Evolutionary conservation across 2,329 filamentous ascomycete species (phyloP), one percentile per base, ranked within the genome.

Genomic region (Neofusicoccum parvum): DNA sequence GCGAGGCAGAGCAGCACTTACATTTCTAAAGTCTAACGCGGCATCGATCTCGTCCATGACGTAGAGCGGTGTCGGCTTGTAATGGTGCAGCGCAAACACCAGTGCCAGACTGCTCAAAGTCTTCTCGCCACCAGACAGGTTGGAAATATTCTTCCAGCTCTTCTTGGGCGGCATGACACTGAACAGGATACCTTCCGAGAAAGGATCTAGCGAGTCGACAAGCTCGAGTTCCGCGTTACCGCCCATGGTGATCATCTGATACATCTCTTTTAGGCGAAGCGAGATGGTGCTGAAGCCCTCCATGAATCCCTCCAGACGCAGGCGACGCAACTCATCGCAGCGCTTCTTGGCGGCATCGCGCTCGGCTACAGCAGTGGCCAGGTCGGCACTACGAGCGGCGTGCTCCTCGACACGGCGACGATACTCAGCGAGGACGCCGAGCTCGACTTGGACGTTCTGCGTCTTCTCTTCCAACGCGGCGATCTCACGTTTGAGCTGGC

Each of bases 41-140:
- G 95, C 95, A 80, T 99, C 95, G 77, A 99, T 99, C 82, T 99
- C 95, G 80, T 99, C 95, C 95, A 99, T 99, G 73, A 99, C 95
- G 78, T 99, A 99, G 68, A 99, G 80, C 62, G 95, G 95, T 68
- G 95, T 99, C 10, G 95, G 95, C 82, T 96, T 96, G 80, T 97
- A 99, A 76, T 98, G 94, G 79, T 99, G 95, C 72, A 99, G 80
- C 36, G 95, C 95, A 83, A 99, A 99, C n/a, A 99, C 95, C 65
- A 99, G 82, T 23, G 95, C 95, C 79, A 99, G 80, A 79, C 90
- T 94, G 70, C 91, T 95, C 68, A 99, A 81, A 43, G 95, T 99
- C 87, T 99, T 99, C 81, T 99, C 95, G 69, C 95, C 95, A 83
- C 95, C 95, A 37, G 90, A 94, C 71, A 99, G 77, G 77, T 99